Percentiles rank a stretch among this genome's conserved stretches.
These are phyloP conservation scores for Aspergillus avenaceus DNA, from an alignment of 495 filamentous ascomycete genomes.

Conservation along the genomic window DNA sequence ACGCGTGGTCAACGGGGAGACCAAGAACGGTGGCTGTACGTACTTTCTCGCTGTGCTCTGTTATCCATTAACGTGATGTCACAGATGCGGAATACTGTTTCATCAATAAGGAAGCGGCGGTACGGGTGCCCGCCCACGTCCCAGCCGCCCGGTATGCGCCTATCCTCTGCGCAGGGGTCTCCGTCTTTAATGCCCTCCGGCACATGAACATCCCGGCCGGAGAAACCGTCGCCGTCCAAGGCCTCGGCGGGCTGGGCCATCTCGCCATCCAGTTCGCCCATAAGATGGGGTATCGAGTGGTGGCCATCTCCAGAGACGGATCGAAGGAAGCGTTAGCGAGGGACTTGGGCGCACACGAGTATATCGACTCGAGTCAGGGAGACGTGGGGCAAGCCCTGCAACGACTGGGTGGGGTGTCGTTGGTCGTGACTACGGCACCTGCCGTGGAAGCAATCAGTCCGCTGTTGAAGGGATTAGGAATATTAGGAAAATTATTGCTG, in stretches of 20 bases:
- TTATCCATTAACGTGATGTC: neutral
- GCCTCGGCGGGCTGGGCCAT: conserved; percentile 64
- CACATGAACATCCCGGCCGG: conserved; percentile 55
- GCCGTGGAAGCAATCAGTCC: conserved; percentile 48
- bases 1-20: conserved; percentile 47
- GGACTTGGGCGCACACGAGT: conserved; percentile 63
- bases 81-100: conserved; percentile 58
- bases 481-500: conserved; percentile 56
- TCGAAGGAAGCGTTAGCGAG: conserved; percentile 56
- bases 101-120: conserved; percentile 59
- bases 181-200: conserved; percentile 68
- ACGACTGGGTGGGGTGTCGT: conserved; percentile 55
- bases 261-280: conserved; percentile 63
- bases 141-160: conserved; percentile 60
- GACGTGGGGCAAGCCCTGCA: conserved; percentile 48
- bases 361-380: conserved; percentile 56
- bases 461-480: conserved; percentile 51
- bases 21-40: conserved; percentile 47
- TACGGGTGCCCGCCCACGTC: conserved; percentile 53
- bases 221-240: conserved; percentile 59
- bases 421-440: conserved; percentile 63
- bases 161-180: conserved; percentile 68
- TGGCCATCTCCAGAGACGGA: conserved; percentile 55
- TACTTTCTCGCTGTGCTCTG: neutral
- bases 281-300: conserved; percentile 61